A percentile compares a stretch with the other conserved stretches of the same genome.
Evolutionary conservation across 768 basidiomycete genomes (phyloP).

Genomic region (Panus rudis): DNA sequence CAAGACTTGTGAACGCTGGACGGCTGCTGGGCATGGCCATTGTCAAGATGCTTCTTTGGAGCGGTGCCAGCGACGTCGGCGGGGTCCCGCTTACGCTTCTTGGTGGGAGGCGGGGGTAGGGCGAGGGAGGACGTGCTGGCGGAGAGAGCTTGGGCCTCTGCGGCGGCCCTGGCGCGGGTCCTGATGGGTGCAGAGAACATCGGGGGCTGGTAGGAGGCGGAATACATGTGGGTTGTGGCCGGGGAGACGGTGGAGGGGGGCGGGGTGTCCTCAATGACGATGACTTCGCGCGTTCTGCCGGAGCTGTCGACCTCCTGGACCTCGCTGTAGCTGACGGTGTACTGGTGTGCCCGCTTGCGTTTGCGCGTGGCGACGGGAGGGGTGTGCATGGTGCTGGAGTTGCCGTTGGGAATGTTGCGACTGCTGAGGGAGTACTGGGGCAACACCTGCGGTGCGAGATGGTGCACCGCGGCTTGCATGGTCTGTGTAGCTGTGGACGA

Average conservation of each 20-base stretch:
- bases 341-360: slow-evolving; percentile 76
- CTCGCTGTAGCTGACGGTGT: slow-evolving; percentile 80
- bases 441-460: slow-evolving; percentile 52
- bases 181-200: slow-evolving; percentile 69
- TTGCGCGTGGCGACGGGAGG: slow-evolving; percentile 71
- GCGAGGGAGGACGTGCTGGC: slow-evolving; percentile 56
- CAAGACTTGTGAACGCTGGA: slow-evolving; percentile 53
- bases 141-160: slow-evolving; percentile 75
- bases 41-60: slow-evolving; percentile 52
- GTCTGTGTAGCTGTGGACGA: slow-evolving; percentile 41
- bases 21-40: slow-evolving; percentile 43
- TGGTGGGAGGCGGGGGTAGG: slow-evolving; percentile 62
- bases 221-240: slow-evolving; percentile 59
- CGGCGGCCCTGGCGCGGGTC: slow-evolving; percentile 80
- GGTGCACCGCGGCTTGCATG: slow-evolving; percentile 73
- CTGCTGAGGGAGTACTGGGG: slow-evolving; percentile 50
- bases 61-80: slow-evolving; percentile 67
- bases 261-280: slow-evolving; percentile 90
- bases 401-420: slow-evolving; percentile 33
- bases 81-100: slow-evolving; percentile 80
- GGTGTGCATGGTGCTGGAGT: slow-evolving; percentile 46
- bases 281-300: slow-evolving; percentile 76
- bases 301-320: slow-evolving; percentile 80
- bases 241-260: slow-evolving; percentile 77
- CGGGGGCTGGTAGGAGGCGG: slow-evolving; percentile 76